phyloP scores from a whole-genome alignment of 139 green algal genomes.

The Limnomonas spitsbergensis region DNA sequence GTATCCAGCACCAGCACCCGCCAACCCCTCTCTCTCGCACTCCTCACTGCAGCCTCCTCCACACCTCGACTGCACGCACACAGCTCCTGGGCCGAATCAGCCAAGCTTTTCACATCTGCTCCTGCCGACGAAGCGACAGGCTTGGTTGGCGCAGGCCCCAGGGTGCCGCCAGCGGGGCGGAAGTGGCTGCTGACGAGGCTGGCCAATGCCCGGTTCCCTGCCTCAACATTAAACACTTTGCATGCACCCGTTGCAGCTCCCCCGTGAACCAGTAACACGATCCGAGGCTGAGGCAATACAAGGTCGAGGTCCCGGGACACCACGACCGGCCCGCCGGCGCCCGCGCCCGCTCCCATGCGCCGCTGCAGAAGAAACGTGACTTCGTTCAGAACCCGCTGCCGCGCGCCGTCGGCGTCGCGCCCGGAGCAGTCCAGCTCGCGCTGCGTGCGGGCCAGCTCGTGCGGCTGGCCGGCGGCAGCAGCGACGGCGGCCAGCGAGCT shows the following conservation, averaged over 20 bases:
- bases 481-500: too few relatives aligned
- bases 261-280: neutral
- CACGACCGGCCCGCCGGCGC: neutral
- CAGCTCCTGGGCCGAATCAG: too few relatives aligned
- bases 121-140: neutral
- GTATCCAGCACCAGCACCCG: neutral
- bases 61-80: neutral
- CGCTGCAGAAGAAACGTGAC: neutral
- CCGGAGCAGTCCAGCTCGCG: neutral
- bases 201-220: neutral
- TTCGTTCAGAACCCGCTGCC: neutral
- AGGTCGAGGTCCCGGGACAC: neutral
- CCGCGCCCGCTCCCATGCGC: neutral
- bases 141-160: too few relatives aligned
- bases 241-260: neutral
- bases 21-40: neutral
- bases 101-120: neutral
- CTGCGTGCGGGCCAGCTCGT: neutral
- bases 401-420: neutral
- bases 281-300: neutral
- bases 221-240: neutral
- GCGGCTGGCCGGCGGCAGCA: neutral
- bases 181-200: neutral
- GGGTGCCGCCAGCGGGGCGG: neutral
- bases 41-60: neutral